Conservation (phyloP, 2,329 filamentous ascomycete genomes). For the Nemania bipapillata region DNA sequence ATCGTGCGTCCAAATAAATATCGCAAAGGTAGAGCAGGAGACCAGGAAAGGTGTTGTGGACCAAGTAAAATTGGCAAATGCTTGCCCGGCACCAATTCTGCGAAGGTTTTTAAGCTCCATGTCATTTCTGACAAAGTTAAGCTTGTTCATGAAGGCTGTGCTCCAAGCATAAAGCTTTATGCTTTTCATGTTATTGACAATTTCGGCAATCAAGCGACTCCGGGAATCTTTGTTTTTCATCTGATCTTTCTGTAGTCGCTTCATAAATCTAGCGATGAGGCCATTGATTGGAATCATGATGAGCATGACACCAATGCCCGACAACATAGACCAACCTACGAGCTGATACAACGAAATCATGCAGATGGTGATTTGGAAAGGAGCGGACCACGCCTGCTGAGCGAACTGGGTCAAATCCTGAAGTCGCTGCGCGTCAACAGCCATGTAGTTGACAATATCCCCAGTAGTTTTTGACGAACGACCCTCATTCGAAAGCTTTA, state of each 20-base stretch:
- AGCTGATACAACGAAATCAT: slow-evolving; percentile 96
- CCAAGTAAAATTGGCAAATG: slow-evolving; percentile 97
- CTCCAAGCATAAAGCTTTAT: slow-evolving; percentile 99
- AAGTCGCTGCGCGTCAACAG: slow-evolving; percentile 93
- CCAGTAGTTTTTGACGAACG: slow-evolving; percentile 88
- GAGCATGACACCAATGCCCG: slow-evolving; percentile 93
- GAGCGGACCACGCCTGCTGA: slow-evolving; percentile 94
- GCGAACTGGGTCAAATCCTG: slow-evolving; percentile 96
- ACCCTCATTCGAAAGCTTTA: slow-evolving; percentile 92
- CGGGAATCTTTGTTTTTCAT: slow-evolving; percentile 99
- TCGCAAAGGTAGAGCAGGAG: slow-evolving; percentile 93
- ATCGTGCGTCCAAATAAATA: slow-evolving; percentile 88
- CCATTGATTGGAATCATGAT: slow-evolving; percentile 97
- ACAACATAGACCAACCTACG: slow-evolving; percentile 95
- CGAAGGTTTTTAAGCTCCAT: slow-evolving; percentile 93
- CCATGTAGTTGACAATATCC: slow-evolving; percentile 99
- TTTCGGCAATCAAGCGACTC: slow-evolving; percentile 94
- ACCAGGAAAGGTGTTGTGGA: slow-evolving; percentile 97
- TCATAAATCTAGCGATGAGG: slow-evolving; percentile 90
- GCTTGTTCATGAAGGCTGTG: slow-evolving; percentile 94
- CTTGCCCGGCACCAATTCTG: slow-evolving; percentile 93
- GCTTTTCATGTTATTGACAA: slow-evolving; percentile 99
- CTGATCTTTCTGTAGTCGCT: slow-evolving; percentile 90
- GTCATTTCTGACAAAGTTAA: slow-evolving; percentile 96
- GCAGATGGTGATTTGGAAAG: slow-evolving; percentile 94